Conservation (phyloP, 345 rosid species). For the Salix exigua region DNA sequence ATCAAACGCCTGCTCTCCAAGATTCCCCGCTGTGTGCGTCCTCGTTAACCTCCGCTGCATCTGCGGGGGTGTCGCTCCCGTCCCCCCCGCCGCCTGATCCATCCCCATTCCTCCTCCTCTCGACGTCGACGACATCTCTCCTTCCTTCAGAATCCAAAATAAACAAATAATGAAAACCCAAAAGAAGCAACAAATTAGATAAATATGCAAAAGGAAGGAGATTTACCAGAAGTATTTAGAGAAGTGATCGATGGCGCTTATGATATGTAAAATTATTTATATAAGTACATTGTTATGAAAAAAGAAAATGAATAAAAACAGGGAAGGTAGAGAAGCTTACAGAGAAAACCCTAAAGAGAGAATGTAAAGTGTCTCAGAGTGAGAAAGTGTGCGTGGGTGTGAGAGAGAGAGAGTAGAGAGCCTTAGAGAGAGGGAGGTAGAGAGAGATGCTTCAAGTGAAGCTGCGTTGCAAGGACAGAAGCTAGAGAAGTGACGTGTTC, state of each 20-base stretch:
- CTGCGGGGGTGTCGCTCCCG: slow-evolving; percentile 29
- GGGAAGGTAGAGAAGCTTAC: neutral
- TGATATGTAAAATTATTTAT: neutral
- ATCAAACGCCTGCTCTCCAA: slow-evolving; percentile 81
- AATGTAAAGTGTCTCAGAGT: no score
- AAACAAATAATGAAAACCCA: neutral
- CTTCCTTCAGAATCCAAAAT: neutral
- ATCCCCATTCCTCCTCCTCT: slow-evolving; percentile 19
- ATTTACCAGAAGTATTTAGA: neutral
- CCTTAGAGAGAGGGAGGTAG: neutral
- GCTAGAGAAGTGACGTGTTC: neutral
- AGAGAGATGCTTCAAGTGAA: neutral
- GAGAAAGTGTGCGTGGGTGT: neutral
- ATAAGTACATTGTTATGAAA: neutral
- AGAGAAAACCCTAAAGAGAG: neutral
- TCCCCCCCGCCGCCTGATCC: slow-evolving; percentile 23
- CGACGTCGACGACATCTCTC: slow-evolving; percentile 23
- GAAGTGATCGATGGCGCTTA: neutral
- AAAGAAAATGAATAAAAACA: neutral
- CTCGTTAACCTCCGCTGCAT: slow-evolving; percentile 53
- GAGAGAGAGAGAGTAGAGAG: neutral
- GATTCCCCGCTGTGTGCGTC: slow-evolving; percentile 92
- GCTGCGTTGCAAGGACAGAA: slow-evolving; percentile 13
- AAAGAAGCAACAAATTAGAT: neutral
- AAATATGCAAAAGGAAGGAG: neutral